These are phyloP conservation scores for Pharus latifolius DNA, from an alignment of 176 grass and related monocot species.

Conservation along the genomic window DNA sequence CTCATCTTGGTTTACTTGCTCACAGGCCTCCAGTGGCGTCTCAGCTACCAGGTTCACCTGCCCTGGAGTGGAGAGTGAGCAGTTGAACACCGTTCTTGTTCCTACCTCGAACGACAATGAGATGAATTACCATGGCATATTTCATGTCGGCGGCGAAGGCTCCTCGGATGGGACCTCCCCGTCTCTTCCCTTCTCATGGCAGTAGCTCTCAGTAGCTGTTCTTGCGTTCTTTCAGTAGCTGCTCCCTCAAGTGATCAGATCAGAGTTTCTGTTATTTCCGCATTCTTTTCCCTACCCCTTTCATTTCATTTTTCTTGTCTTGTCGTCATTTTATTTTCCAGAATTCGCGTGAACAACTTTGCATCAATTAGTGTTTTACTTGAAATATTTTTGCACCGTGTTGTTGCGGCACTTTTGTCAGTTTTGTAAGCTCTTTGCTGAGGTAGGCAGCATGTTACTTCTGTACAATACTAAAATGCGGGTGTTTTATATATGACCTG, in stretches of 20 bases:
- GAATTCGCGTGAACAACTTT: not conserved
- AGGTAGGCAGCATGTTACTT: not conserved
- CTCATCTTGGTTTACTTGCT: constrained; percentile 30
- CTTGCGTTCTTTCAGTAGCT: not conserved
- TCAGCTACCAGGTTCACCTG: constrained; percentile 20
- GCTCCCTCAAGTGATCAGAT: not conserved
- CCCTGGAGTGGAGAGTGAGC: constrained; percentile 29
- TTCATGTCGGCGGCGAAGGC: constrained; percentile 48
- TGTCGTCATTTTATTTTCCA: not conserved
- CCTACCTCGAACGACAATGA: constrained; percentile 27
- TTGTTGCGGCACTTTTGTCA: too few species aligned
- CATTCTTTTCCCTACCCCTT: not conserved
- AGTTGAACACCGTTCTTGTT: constrained; percentile 29
- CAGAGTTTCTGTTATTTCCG: not conserved
- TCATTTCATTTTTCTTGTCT: not conserved
- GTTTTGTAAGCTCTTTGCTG: not conserved
- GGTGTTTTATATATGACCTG: too few species aligned
- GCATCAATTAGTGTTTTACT: constrained; percentile 3
- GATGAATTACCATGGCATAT: constrained; percentile 49
- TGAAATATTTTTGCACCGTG: not conserved
- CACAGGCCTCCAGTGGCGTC: constrained; percentile 23
- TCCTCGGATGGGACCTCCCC: constrained; percentile 49
- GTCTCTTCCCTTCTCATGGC: constrained; percentile 47
- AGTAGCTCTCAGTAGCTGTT: constrained; percentile 6
- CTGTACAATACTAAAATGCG: too few species aligned